Evolutionary conservation across 2,329 filamentous ascomycete genomes (phyloP).

Genomic region (Coniochaeta hoffmannii): DNA sequence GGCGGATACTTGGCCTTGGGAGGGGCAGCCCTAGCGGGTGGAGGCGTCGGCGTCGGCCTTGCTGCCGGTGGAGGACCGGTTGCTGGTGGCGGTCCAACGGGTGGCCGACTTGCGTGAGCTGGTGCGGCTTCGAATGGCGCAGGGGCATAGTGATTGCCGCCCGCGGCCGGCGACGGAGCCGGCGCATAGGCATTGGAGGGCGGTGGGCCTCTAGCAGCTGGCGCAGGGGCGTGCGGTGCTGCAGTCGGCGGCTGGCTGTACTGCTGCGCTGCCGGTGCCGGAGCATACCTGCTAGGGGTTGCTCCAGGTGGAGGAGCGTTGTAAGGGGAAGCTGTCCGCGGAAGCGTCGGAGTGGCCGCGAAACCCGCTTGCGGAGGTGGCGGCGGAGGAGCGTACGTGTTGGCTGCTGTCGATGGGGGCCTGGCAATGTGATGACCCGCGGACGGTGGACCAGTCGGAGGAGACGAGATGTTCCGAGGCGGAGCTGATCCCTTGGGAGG

Average conservation of each 20-base stretch:
- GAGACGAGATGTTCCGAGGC: constrained; percentile 62
- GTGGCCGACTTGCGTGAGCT: constrained; percentile 25
- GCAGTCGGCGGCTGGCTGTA: constrained; percentile 27
- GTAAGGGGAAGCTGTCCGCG: constrained; percentile 78
- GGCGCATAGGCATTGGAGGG: constrained; percentile 38
- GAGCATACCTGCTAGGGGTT: constrained; percentile 67
- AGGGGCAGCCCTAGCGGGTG: constrained; percentile 40
- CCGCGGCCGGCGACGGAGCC: constrained; percentile 23
- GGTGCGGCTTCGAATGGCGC: constrained; percentile 39
- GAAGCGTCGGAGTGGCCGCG: constrained; percentile 45
- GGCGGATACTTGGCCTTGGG: constrained; percentile 64
- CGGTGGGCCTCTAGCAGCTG: constrained; percentile 35
- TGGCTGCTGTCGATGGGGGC: constrained; percentile 50
- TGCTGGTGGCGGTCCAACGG: constrained; percentile 32
- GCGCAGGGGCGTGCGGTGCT: constrained; percentile 29
- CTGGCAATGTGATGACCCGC: constrained; percentile 35
- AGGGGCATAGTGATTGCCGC: constrained; percentile 50
- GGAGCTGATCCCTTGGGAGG: constrained; percentile 70
- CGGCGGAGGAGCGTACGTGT: constrained; percentile 56
- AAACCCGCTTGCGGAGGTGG: constrained; percentile 19
- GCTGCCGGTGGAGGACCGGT: constrained; percentile 23
- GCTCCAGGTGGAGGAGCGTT: constrained; percentile 64
- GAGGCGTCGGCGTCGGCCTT: constrained; percentile 24
- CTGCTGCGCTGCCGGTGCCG: constrained; percentile 51
- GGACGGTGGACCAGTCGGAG: constrained; percentile 51